These are phyloP conservation scores for Saccharomyces hybrid DNA, from an alignment of 1,139 yeast genomes.

Conservation along the genomic window DNA sequence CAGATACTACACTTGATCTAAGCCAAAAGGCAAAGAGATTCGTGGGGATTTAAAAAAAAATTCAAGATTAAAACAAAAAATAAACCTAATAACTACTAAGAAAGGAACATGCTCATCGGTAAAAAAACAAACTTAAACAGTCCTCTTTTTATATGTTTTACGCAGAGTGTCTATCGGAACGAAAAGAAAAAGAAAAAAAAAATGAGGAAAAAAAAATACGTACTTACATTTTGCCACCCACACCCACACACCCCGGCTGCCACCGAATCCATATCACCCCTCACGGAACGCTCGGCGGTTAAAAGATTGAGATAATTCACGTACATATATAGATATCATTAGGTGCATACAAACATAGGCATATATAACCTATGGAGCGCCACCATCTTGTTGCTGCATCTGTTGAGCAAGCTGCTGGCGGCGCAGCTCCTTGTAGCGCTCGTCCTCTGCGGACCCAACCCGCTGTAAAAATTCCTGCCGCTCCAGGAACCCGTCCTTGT, in stretches of 20 bases:
- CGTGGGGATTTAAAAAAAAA: conserved; percentile 30
- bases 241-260: neutral
- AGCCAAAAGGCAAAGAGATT: conserved; percentile 99
- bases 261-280: no score
- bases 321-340: no score
- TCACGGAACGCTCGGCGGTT: neutral
- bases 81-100: neutral
- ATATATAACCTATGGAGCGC: neutral
- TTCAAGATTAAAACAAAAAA: conserved; percentile 7
- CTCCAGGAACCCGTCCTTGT: conserved; percentile 77
- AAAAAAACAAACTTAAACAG: neutral
- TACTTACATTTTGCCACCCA: neutral
- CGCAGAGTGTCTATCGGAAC: neutral
- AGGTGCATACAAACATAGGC: neutral
- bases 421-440: conserved; percentile 50
- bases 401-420: conserved; percentile 32
- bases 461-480: conserved; percentile 83
- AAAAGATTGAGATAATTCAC: neutral
- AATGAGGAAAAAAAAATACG: no score
- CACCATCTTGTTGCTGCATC: conserved; percentile 13
- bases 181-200: neutral
- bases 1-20: conserved; percentile 99
- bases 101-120: neutral
- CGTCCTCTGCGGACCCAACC: conserved; percentile 62
- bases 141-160: neutral